A percentile compares a stretch with the other conserved stretches of the same genome.
phyloP scores from a whole-genome alignment of 225 moss, liverwort and hornwort genomes.

The Physcomitrellopsis africana region DNA sequence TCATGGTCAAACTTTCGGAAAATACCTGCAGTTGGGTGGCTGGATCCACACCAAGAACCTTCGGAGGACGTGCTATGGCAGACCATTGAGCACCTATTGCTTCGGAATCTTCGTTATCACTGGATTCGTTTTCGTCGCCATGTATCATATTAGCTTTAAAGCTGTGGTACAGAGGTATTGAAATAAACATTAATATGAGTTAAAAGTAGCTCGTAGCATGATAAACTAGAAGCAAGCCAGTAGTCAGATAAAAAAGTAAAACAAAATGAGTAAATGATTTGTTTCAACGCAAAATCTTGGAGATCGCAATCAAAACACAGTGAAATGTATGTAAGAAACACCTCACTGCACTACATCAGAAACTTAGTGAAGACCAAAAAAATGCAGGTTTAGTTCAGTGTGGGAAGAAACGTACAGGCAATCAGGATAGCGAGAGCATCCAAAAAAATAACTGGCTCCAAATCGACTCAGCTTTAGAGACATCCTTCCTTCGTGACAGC shows the following conservation, averaged over 20 bases:
- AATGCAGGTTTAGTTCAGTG: background rate
- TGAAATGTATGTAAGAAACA: background rate
- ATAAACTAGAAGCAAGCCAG: background rate
- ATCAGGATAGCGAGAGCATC: slow-evolving; percentile 84
- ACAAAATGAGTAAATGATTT: background rate
- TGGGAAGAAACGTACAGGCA: slow-evolving; percentile 61
- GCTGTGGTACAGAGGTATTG: slow-evolving; percentile 41
- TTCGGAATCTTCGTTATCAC: slow-evolving; percentile 58
- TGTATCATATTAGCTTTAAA: slow-evolving; percentile 75
- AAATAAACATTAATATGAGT: slow-evolving; percentile 19
- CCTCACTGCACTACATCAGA: background rate
- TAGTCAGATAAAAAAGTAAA: slow-evolving; percentile 2
- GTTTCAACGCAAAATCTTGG: too few species aligned
- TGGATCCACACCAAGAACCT: slow-evolving; percentile 77
- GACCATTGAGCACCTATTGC: slow-evolving; percentile 45
- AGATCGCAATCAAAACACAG: too few species aligned
- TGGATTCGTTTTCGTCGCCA: slow-evolving; percentile 61
- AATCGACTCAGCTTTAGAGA: slow-evolving; percentile 88
- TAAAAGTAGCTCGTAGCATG: background rate
- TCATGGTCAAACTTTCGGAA: background rate
- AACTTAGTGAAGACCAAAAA: background rate
- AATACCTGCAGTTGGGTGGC: slow-evolving; percentile 46
- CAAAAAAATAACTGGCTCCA: slow-evolving; percentile 93
- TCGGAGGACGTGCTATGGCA: slow-evolving; percentile 41
- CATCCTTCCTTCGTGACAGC: slow-evolving; percentile 88